Evolutionary conservation across 768 basidiomycete genomes (phyloP), one percentile per base, ranked within the genome.

Genomic region (Kwoniella europaea): DNA sequence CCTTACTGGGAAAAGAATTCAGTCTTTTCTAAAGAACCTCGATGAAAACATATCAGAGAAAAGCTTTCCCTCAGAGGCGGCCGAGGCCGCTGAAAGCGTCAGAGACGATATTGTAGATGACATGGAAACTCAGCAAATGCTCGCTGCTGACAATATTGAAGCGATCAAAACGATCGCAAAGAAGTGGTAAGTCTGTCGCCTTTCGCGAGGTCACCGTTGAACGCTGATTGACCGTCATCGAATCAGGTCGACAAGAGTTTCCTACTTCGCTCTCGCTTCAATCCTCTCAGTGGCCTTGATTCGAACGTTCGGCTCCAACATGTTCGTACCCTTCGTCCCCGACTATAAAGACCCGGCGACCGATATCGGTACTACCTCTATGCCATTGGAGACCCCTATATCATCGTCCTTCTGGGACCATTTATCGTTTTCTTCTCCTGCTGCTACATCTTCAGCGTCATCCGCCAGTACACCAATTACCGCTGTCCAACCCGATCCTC

Each of bases 261-360:
- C 71, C 4, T 27, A 63, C 43, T 44, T 72, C 29, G 71, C 71
- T 20, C 66, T 72, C 22, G 66, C 66, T n/a, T 63, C 71, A 5
- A 50, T 72, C 22, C 27, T 72, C 10, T 67, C 71, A 10, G 24
- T 72, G 1, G 62, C 71, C 1, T 58, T 72, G 15, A 29, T 63
- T 18, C 63, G 61, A 22, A 41, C 71, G 15, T 57, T 72, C 27
- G 71, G 71, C 18, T 65, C 70, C 6, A 52, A 10, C 27, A 9
- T 61, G 16, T 61, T 61, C 67, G 27, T 41, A 15, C 64, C 53
- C 16, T 43, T 65, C 22, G 35, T 56, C 22, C 12, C 35, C 42
- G 12, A n/a, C 59, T 35, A 10, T 35, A 60, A 5, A 22, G 20
- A 56, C 18, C 55, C 5, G n/a, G n/a, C 27, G 22, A 42, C 4